Evolutionary conservation across 1,139 yeast species (phyloP), one percentile per base, ranked within the genome.

Genomic region (Kodamaea derodonti): DNA sequence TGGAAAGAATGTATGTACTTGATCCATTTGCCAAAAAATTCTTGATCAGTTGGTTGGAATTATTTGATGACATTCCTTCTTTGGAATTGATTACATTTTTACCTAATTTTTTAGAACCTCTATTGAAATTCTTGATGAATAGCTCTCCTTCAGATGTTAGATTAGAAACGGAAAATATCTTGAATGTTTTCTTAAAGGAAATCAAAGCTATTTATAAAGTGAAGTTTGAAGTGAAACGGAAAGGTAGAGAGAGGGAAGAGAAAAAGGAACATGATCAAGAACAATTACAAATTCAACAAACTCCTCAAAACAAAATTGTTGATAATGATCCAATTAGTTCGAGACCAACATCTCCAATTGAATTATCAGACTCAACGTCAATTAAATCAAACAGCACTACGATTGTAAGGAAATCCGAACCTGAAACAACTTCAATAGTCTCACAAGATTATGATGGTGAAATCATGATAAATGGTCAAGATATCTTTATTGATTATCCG

Each of bases 11-110:
- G 62, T 87, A 87, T 52, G 92, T 92, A 2, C 82, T 85, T 24
- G 95, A 92, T 48, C 97, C 97, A 4, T 86, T 85, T 53, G 90
- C 97, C 0, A 75, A 95, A 46, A 84, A 88, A 62, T 92, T 92
- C 50, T 65, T 94, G 41, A 92, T 92, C 9, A 84, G 95, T 33
- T 94, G 98, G 98, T 72, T 94, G 33, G 85, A 88, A 40, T 72
- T 94, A 16, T 69, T 94, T 34, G 95, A 92, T 56, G 88, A 94
- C 15, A 87, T 92, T 11, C 98, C 99, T 0, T 94, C 92, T 32
- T 67, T 92, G 41, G 97, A 92, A 48, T 65, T 94, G 40, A 80
- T 92, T 15, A 77, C 95, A 0, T 92, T 84, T 52, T 65, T 94
- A 32, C 97, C 98, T 0, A 85, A 87, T 31, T 87, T 92, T 54